Evolutionary conservation across 2,329 filamentous ascomycete species (phyloP), one percentile per base, ranked within the genome.

Genomic region (Teratosphaeria viscida): DNA sequence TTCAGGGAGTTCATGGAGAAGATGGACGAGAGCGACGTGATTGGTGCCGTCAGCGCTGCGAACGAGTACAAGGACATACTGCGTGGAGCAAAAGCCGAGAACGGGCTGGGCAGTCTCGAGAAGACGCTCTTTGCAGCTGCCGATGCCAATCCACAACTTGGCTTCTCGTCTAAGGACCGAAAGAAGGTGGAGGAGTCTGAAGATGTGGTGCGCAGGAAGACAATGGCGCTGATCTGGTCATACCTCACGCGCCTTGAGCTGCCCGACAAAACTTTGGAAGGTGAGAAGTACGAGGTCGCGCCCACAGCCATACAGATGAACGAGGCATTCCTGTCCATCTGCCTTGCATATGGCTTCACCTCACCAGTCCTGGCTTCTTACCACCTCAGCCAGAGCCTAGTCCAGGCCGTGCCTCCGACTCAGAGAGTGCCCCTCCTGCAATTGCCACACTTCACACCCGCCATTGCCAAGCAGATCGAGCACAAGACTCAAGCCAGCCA

Each of bases 1-100:
- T 97, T 99, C 82, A 87, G 86, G 67, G 90, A 96, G 71, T 99
- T 95, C 76, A 85, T 89, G 64, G 92, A 96, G 58, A 83, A 85
- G 63, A 88, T 94, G 64, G 85, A 90, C 63, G 87, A 90, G 68
- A 88, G 87, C 52, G 90, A 86, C 60, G 85, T 96, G 59, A 79
- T 97, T 61, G 82, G 83, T 54, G 89, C 90, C 54, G 79, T 97
- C 59, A 96, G 90, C 75, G 84, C 84, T 29, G 94, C 92, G 62
- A 86, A 90, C 67, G 94, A 99, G 72, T 96, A 88, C 74, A 85
- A 89, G 64, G 81, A 87, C 7, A 78, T 88, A 35, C 80, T 96
- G 57, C 86, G 84, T 70, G 89, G 89, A 55, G 82, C 89, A 70
- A 90, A 89, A 73, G 86, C 87, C 56, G 90, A 96, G 64, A 81